A percentile compares a stretch with the other conserved stretches of the same genome.
Conservation (phyloP, 2,329 filamentous ascomycete genomes). For the Alternaria brassicicola region DNA sequence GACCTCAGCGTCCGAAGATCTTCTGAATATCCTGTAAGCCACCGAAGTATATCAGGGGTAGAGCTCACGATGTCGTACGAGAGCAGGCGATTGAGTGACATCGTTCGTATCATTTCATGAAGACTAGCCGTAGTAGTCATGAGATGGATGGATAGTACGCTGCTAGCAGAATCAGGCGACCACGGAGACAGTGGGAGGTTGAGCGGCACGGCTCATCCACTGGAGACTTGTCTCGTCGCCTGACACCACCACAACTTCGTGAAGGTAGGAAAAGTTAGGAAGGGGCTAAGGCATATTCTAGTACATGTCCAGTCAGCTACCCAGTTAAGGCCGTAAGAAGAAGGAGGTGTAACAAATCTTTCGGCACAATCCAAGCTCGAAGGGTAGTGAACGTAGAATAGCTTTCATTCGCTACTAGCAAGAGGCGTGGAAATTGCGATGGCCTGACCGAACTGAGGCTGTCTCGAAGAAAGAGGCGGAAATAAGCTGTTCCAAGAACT, state of each 20-base stretch:
- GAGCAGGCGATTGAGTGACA: background rate
- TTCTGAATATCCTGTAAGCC: background rate
- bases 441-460: background rate
- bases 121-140: background rate
- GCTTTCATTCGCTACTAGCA: background rate
- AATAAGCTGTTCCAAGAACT: background rate
- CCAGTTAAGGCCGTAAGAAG: background rate
- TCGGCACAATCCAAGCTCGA: background rate
- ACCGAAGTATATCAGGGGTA: background rate
- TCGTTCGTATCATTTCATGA: background rate
- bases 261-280: background rate
- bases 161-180: background rate
- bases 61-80: background rate
- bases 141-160: background rate
- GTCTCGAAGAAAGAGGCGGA: background rate
- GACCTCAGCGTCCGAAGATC: background rate
- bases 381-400: background rate
- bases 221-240: background rate
- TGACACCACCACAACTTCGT: slow-evolving; percentile 1
- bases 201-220: background rate
- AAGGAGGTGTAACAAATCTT: slow-evolving; percentile 3
- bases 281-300: background rate
- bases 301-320: background rate
- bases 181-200: background rate
- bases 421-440: background rate